Evolutionary conservation across 2,329 filamentous ascomycete genomes (phyloP).

Genomic region (Stenocarpella maydis): DNA sequence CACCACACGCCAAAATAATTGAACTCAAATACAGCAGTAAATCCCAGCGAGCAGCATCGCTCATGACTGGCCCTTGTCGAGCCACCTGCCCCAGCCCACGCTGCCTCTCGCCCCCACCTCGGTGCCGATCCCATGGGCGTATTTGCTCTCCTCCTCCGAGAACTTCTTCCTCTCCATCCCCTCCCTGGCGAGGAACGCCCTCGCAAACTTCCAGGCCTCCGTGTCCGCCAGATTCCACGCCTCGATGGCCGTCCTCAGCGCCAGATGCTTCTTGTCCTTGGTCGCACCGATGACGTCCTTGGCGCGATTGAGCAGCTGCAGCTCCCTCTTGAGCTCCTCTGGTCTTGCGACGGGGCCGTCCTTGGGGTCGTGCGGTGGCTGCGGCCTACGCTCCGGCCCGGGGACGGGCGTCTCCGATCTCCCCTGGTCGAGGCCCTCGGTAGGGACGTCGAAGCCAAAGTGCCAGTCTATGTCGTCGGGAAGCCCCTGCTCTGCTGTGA

Average conservation of each 20-base stretch:
- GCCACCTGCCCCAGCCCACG: constrained; percentile 3
- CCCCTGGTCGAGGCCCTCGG: constrained; percentile 58
- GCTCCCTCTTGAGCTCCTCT: constrained; percentile 64
- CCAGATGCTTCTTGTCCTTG: constrained; percentile 53
- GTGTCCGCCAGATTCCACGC: constrained; percentile 76
- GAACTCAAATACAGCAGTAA: background rate
- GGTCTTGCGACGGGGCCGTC: constrained; percentile 60
- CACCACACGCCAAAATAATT: background rate
- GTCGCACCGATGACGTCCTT: constrained; percentile 52
- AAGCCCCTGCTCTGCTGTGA: constrained; percentile 72
- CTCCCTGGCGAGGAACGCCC: constrained; percentile 71
- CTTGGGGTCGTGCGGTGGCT: constrained; percentile 55
- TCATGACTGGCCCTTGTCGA: constrained; percentile 10
- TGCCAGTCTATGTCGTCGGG: constrained; percentile 85
- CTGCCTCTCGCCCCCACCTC: constrained; percentile 49
- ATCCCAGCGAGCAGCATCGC: background rate
- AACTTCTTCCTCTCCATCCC: constrained; percentile 71
- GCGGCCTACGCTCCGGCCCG: constrained; percentile 63
- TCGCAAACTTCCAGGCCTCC: constrained; percentile 79
- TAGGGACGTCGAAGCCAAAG: constrained; percentile 84
- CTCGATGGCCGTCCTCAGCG: constrained; percentile 64
- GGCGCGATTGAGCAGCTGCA: constrained; percentile 56
- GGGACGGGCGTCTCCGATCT: constrained; percentile 66
- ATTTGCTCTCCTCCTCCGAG: constrained; percentile 75
- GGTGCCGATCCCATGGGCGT: constrained; percentile 67